These are phyloP conservation scores for Pelargonium citronellum DNA, from an alignment of 441 rosid species.

Conservation along the genomic window DNA sequence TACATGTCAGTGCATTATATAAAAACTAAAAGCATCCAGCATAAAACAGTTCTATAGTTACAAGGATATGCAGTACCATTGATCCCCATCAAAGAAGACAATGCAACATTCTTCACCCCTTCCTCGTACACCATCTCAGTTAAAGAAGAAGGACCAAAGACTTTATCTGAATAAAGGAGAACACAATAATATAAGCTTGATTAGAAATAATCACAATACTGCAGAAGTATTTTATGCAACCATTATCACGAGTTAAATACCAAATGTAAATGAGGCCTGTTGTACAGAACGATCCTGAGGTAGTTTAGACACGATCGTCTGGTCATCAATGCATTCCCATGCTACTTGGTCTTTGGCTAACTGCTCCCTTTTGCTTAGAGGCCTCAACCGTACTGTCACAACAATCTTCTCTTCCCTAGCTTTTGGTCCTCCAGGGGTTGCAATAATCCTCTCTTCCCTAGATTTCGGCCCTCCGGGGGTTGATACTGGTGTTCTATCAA, in stretches of 20 bases:
- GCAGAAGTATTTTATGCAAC: background rate
- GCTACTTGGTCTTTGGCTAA: constrained; percentile 79
- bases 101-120: constrained; percentile 94
- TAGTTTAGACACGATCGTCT: constrained; percentile 58
- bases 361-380: constrained; percentile 80
- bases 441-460: constrained; percentile 90
- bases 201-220: background rate
- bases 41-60: background rate
- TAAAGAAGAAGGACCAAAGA: constrained; percentile 66
- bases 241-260: constrained; percentile 31
- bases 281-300: constrained; percentile 75
- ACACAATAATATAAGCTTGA: background rate
- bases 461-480: constrained; percentile 79
- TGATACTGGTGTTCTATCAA: constrained; percentile 54
- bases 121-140: constrained; percentile 89
- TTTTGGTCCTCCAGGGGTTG: constrained; percentile 27
- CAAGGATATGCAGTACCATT: constrained; percentile 46
- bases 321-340: constrained; percentile 89
- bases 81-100: constrained; percentile 93
- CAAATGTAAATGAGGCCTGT: constrained; percentile 71
- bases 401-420: constrained; percentile 89
- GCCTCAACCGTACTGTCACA: constrained; percentile 87
- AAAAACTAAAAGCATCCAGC: background rate
- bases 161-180: constrained; percentile 55
- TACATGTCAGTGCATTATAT: background rate